Evolutionary conservation across 192 early-diverging fungal genomes (phyloP).

Genomic region (Hyaloraphidium curvatum): DNA sequence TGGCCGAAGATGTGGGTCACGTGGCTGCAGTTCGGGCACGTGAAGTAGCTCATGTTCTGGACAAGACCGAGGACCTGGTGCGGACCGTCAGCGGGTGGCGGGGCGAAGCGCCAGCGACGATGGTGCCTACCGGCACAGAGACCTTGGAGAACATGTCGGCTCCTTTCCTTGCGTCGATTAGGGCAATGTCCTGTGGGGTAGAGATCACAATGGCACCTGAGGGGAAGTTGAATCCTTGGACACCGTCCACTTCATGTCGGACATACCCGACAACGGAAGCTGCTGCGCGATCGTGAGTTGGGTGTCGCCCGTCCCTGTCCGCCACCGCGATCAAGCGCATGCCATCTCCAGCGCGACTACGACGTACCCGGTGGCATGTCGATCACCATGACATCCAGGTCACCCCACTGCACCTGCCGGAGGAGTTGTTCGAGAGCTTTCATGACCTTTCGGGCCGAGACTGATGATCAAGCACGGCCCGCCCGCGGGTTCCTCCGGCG

Average conservation of each 20-base stretch:
- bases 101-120: not conserved
- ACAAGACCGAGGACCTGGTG: not conserved
- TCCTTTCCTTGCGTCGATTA: constrained; percentile 59
- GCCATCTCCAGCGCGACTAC: not conserved
- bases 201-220: constrained; percentile 67
- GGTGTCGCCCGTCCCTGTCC: constrained; percentile 62
- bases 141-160: constrained; percentile 68
- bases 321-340: not conserved
- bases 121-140: constrained; percentile 43
- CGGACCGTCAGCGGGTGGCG: not conserved
- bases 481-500: too few species aligned
- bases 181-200: constrained; percentile 78
- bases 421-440: constrained; percentile 74
- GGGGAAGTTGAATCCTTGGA: constrained; percentile 6
- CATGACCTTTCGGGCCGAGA: too few species aligned
- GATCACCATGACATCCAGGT: constrained; percentile 58
- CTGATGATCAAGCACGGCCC: too few species aligned
- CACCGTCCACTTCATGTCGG: not conserved
- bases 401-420: constrained; percentile 62
- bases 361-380: constrained; percentile 58
- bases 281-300: constrained; percentile 72
- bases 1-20: constrained; percentile 61
- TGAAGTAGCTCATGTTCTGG: constrained; percentile 71
- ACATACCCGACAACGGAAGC: constrained; percentile 35
- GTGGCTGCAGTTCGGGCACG: constrained; percentile 63